Base-by-base conservation (phyloP, 108 stramenopile genomes). In the Conticribra guillardii region DNA sequence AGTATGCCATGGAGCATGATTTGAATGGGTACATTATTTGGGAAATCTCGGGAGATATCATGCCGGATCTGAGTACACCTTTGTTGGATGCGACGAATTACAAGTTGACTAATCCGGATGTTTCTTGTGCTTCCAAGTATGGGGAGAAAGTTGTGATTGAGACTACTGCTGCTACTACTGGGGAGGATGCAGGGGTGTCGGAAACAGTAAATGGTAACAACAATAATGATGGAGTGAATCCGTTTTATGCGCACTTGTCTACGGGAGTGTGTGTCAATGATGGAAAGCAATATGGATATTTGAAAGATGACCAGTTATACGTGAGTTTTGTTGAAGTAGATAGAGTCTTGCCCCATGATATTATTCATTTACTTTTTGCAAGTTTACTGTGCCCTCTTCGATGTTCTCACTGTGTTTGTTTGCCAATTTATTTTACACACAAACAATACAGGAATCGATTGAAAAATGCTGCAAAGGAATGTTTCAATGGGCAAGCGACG, bases 1-100 rank as follows among this genome's bases (percentile, higher is more conserved):
- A 69, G 59, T 69, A 69, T 48, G 71, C 64, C 62, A 64, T 72
- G 52, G 50, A 51, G 14, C 26, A 73, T 51, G 66, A 47, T 3
- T 22, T 65, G 3, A 54, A 66, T 44, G 72, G 72, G 1, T 73
- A 67, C 53, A 73, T 73, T 26, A 73, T 73, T 21, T 73, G 72
- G 72, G 72, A 73, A 26, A 7, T 67, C 15, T 49, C 41, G 16
- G 64, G 55, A 26, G 71, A 73, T 37, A 11, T 73, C 3, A 23
- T 73, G 52, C 22, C 18, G 15, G 72, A 73, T 59, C 16, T 29
- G 1, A 55, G 32, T 1, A 73, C 72, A n/a, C 74, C 74, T n/a
- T 59, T 75, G 16, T 67, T 75, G 17, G 74, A 75, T 57, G 60
- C 68, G 7, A 60, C 64, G 8, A 69, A 69, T n/a, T 18, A 8